phyloP scores from a whole-genome alignment of 768 basidiomycete genomes.

The Serendipita sp. region DNA sequence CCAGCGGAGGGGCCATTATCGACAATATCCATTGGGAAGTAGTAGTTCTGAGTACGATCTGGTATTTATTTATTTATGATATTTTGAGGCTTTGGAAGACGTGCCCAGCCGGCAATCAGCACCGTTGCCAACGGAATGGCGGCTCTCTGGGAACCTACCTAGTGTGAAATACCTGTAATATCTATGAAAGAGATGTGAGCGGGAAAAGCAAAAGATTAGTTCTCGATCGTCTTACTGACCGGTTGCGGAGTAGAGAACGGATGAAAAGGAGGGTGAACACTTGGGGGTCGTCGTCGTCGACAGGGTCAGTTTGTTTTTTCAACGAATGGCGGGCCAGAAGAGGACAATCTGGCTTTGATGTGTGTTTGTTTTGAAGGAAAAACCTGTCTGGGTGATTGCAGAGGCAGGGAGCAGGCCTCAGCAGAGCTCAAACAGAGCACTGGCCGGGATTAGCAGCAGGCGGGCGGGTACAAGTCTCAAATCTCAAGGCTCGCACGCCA shows the following conservation, averaged over 20 bases:
- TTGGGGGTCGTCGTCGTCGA: neutral
- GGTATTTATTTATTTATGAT: neutral
- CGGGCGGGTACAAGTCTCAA: neutral
- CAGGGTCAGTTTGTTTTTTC: neutral
- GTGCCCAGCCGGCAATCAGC: neutral
- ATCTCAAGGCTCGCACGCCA: neutral
- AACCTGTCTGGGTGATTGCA: neutral
- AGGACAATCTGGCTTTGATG: neutral
- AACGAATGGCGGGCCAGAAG: neutral
- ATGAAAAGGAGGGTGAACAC: neutral
- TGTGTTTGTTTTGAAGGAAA: no score
- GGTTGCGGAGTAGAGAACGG: neutral
- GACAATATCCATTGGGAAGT: no score
- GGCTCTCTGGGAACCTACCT: neutral
- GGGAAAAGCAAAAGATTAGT: neutral
- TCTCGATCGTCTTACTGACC: neutral
- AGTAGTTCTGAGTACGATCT: neutral
- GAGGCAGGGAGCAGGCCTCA: neutral
- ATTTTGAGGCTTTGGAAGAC: neutral
- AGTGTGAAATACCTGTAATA: neutral
- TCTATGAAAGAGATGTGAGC: neutral
- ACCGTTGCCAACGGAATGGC: neutral
- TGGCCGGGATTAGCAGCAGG: no score
- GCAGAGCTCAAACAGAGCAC: neutral
- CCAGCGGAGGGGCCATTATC: neutral